Base-by-base conservation (phyloP, 495 filamentous ascomycete genomes). In the Lepraria neglecta region DNA sequence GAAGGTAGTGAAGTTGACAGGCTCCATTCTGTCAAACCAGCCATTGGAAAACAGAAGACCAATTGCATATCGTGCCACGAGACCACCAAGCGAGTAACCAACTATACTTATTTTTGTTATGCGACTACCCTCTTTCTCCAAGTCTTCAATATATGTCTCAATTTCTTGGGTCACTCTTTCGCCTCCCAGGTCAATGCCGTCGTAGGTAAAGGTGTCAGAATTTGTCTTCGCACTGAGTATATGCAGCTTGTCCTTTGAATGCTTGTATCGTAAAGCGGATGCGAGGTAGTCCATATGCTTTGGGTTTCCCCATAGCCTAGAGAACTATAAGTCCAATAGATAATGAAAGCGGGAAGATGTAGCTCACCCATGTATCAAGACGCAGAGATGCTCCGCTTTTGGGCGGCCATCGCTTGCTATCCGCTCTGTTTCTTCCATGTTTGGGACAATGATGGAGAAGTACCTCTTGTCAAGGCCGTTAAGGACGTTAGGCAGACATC, bases 1-100 rank as follows among this genome's bases (percentile, higher is more conserved):
- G 73, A 97, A 97, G 1, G 91, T 95, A 3, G 89, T 89, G 70
- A 97, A 97, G 74, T 96, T 96, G 71, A 95, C 80, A 19, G 94
- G 91, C 68, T 89, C 77, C 19, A 97, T 73, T 58, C 81, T 80
- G 40, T 94, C 85, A 50, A 97, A 84, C 65, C 84, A 84, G 12
- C 90, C 90, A 61, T 85, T 87, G 44, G 87, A 85, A 68, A 88
- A 84, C 3, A 97, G 78, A 64, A 97, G 72, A 3, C 92, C 94
- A 59, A 96, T 80, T 3, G 88, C 87, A 78, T 97, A 97, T 64
- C 92, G 78, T 15, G 89, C 85, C 40, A 97, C 85, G 3, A 97
- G 78, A 1, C 92, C 73, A 56, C 92, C 92, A 5, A 97, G 78
- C 0, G 88, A 94, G 71, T 97, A 97, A 43, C 92, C 92, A 45